Conservation (phyloP, 371 early-diverging fungal genomes). For the Apophysomyces sp. region DNA sequence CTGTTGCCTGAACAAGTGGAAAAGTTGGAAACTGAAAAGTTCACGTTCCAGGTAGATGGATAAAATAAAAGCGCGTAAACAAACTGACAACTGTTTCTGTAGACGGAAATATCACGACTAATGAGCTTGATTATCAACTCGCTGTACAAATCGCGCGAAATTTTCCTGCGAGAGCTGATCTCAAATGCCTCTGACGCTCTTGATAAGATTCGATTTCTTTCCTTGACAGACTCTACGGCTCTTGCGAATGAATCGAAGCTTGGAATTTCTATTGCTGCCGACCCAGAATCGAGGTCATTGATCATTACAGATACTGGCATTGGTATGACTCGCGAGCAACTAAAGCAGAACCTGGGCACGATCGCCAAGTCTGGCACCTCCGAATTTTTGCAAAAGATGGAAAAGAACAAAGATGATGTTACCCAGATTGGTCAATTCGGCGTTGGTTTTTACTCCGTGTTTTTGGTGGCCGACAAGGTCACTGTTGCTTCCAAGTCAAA, state of each 20-base stretch:
- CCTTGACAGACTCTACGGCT: constrained; percentile 69
- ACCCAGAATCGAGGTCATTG: constrained; percentile 66
- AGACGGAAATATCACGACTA: constrained; percentile 80
- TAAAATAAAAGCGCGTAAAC: not conserved
- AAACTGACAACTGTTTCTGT: not conserved
- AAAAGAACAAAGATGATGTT: constrained; percentile 58
- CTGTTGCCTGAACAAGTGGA: constrained; percentile 32
- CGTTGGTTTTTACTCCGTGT: constrained; percentile 96
- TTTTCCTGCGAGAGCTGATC: constrained; percentile 95
- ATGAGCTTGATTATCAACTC: constrained; percentile 93
- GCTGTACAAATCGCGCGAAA: constrained; percentile 84
- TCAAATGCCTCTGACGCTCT: constrained; percentile 96
- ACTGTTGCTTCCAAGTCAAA: constrained; percentile 89
- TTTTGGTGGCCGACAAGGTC: constrained; percentile 96
- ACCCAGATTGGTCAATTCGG: constrained; percentile 97
- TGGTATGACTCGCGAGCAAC: constrained; percentile 94
- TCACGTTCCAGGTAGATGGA: constrained; percentile 33
- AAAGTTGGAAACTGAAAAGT: constrained; percentile 34
- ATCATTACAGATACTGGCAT: constrained; percentile 93
- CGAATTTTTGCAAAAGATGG: constrained; percentile 77
- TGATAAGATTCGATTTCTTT: constrained; percentile 88
- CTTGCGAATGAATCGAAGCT: constrained; percentile 59
- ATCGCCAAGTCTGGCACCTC: constrained; percentile 93
- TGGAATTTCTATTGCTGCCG: constrained; percentile 73
- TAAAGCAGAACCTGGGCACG: constrained; percentile 92